Evolutionary conservation across 1,284 basidiomycete species (phyloP).

Genomic region (Fomitopsis palustris): DNA sequence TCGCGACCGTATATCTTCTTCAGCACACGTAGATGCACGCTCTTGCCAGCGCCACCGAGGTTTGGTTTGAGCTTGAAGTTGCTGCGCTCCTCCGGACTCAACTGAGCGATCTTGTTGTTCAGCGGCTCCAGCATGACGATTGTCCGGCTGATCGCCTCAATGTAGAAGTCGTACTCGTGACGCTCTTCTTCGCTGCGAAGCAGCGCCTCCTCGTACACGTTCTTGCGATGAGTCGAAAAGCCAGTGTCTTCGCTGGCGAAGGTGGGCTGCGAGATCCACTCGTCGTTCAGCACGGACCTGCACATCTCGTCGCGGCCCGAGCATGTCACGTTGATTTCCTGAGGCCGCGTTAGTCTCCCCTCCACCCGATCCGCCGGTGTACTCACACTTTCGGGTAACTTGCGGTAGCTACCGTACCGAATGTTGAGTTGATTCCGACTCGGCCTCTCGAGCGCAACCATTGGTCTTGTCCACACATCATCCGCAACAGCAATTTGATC

Average conservation of each 20-base stretch:
- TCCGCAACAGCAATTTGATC: slow-evolving; percentile 53
- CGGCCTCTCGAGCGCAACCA: slow-evolving; percentile 40
- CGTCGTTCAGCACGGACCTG: slow-evolving; percentile 93
- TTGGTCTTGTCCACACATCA: slow-evolving; percentile 34
- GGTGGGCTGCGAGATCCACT: slow-evolving; percentile 95
- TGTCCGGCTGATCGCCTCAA: slow-evolving; percentile 94
- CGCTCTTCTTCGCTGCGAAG: slow-evolving; percentile 97
- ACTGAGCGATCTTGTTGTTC: slow-evolving; percentile 82
- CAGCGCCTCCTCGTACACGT: slow-evolving; percentile 95
- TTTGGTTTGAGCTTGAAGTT: slow-evolving; percentile 90
- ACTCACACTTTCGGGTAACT: slow-evolving; percentile 75
- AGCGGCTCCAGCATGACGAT: slow-evolving; percentile 92
- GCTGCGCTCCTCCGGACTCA: slow-evolving; percentile 78
- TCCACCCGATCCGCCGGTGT: background rate
- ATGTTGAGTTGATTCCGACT: slow-evolving; percentile 57
- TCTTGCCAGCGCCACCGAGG: slow-evolving; percentile 86
- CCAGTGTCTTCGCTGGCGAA: slow-evolving; percentile 93
- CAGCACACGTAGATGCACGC: slow-evolving; percentile 91
- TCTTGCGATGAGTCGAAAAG: slow-evolving; percentile 92
- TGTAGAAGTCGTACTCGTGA: slow-evolving; percentile 99
- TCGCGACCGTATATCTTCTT: slow-evolving; percentile 97
- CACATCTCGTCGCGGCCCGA: slow-evolving; percentile 98
- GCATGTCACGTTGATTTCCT: slow-evolving; percentile 88
- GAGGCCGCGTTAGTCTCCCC: background rate
- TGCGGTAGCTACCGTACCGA: slow-evolving; percentile 85